These are phyloP conservation scores for Phytophthora podocarpi DNA, from an alignment of 352 stramenopile species.

Conservation along the genomic window DNA sequence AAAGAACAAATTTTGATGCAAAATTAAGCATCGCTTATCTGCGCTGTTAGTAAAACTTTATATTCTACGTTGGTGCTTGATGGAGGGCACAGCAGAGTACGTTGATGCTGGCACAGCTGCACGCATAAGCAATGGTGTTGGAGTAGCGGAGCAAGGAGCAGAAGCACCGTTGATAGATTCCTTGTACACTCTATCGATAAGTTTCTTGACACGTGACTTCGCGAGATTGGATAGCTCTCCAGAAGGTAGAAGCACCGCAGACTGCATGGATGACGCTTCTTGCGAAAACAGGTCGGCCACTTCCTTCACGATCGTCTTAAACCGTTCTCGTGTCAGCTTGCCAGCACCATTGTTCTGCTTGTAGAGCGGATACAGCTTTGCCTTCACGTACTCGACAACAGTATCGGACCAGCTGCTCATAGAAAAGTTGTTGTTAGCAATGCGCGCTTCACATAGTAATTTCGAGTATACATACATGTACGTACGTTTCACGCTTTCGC, in stretches of 20 bases:
- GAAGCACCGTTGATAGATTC: conserved; percentile 21
- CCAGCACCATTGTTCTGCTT: conserved; percentile 51
- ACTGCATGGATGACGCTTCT: conserved; percentile 70
- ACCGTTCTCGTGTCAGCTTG: conserved; percentile 76
- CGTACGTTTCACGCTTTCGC: conserved; percentile 54
- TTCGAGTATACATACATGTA: conserved; percentile 2
- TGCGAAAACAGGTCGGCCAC: conserved; percentile 59
- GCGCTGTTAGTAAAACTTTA: conserved; percentile 12
- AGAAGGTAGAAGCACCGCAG: conserved; percentile 41
- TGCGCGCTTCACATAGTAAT: too few relatives aligned
- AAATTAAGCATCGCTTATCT: neutral
- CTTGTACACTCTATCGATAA: conserved; percentile 78
- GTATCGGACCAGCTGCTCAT: conserved; percentile 47
- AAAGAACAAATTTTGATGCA: conserved; percentile 5
- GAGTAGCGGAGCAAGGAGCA: neutral
- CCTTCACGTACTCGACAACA: conserved; percentile 81
- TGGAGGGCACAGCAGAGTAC: conserved; percentile 48
- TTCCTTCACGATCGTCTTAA: conserved; percentile 82
- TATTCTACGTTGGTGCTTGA: conserved; percentile 41
- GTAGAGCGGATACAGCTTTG: conserved; percentile 81
- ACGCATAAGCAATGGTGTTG: conserved; percentile 21
- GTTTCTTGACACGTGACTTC: conserved; percentile 72
- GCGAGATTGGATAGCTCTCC: conserved; percentile 58
- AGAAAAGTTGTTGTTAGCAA: conserved; percentile 6
- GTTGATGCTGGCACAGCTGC: conserved; percentile 27